Evolutionary conservation across 1,284 basidiomycete genomes (phyloP).

Genomic region (Ceratobasidium sp.): DNA sequence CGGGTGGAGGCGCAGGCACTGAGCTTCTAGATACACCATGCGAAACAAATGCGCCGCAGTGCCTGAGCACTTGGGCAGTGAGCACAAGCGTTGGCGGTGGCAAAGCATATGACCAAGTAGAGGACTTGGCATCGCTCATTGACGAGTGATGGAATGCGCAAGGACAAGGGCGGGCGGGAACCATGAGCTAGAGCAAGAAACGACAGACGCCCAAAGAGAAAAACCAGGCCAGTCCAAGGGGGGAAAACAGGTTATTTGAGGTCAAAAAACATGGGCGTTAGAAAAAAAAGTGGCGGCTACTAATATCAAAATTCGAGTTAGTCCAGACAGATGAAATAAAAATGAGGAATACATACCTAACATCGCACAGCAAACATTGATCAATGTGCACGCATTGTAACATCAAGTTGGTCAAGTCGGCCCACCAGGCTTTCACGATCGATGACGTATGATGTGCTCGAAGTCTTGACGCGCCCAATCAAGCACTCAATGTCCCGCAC

Average conservation of each 20-base stretch:
- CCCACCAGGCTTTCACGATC: slow-evolving; percentile 52
- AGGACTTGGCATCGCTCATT: slow-evolving; percentile 86
- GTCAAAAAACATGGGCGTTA: too few relatives aligned
- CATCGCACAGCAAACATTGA: too few relatives aligned
- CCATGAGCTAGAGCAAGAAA: slow-evolving; percentile 62
- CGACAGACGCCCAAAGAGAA: slow-evolving; percentile 77
- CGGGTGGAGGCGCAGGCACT: neutral
- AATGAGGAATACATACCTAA: too few relatives aligned
- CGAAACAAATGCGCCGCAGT: slow-evolving; percentile 80
- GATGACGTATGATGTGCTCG: slow-evolving; percentile 51
- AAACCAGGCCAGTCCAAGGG: too few relatives aligned
- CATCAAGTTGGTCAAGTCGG: slow-evolving; percentile 15
- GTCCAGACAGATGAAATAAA: too few relatives aligned
- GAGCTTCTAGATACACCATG: slow-evolving; percentile 75
- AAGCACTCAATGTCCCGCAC: slow-evolving; percentile 18
- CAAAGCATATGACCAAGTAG: slow-evolving; percentile 78
- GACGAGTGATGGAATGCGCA: slow-evolving; percentile 80
- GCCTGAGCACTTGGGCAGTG: slow-evolving; percentile 84
- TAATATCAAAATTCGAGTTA: too few relatives aligned
- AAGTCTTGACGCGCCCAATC: neutral
- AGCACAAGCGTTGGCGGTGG: slow-evolving; percentile 66
- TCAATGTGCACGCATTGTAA: too few relatives aligned
- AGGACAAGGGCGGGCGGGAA: slow-evolving; percentile 57
- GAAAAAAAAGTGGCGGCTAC: too few relatives aligned
- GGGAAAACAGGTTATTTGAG: too few relatives aligned